These are phyloP conservation scores for Begonia masoniana DNA, from an alignment of 306 rosid genomes.

Conservation along the genomic window DNA sequence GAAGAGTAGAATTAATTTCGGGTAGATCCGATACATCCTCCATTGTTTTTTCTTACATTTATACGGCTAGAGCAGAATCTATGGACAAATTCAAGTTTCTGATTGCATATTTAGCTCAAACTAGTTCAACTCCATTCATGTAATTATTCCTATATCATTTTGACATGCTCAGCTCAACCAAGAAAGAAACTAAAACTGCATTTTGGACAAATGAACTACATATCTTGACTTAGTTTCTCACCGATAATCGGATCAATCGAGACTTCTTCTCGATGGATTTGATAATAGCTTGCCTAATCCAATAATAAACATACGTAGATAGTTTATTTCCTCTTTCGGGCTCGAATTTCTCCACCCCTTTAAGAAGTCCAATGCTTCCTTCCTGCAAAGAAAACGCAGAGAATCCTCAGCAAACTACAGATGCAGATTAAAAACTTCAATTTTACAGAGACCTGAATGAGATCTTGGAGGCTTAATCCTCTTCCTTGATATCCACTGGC, in stretches of 20 bases:
- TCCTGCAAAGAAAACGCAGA: constrained; percentile 25
- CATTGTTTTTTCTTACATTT: no score
- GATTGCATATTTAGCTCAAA: no score
- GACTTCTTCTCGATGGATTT: constrained; percentile 61
- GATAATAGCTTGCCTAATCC: constrained; percentile 74
- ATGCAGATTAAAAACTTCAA: not conserved
- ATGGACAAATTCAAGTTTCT: no score
- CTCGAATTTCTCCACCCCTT: constrained; percentile 64
- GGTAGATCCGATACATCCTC: no score
- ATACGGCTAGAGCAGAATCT: no score
- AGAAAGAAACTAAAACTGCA: no score
- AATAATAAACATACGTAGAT: constrained; percentile 84
- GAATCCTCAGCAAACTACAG: constrained; percentile 1
- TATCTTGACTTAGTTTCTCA: constrained; percentile 25
- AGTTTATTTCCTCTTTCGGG: constrained; percentile 55
- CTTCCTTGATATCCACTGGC: constrained; percentile 55
- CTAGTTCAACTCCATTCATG: no score
- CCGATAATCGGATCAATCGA: constrained; percentile 67
- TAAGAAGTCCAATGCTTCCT: constrained; percentile 79
- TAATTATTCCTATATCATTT: no score
- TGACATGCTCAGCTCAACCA: no score
- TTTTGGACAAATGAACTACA: not conserved
- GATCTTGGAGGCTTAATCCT: constrained; percentile 68
- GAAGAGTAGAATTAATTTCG: no score
- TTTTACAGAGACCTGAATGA: constrained; percentile 49